Conservation (phyloP, 2,329 filamentous ascomycete genomes). For the Trichoderma oligosporum region DNA sequence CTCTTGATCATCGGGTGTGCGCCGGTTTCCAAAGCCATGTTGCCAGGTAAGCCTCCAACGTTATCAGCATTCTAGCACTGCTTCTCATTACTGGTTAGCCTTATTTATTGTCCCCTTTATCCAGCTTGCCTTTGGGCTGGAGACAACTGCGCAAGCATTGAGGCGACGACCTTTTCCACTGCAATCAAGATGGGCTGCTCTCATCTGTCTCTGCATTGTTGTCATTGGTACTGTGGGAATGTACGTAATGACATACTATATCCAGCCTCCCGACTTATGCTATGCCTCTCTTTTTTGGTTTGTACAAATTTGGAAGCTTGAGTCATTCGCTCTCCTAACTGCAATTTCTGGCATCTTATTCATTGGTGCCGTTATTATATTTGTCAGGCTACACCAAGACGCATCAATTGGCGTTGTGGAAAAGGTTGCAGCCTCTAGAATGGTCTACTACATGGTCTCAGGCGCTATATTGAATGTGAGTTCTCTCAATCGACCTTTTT, state of each 20-base stretch:
- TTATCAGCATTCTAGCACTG: not conserved
- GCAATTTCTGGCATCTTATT: conserved; percentile 49
- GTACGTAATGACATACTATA: conserved; percentile 56
- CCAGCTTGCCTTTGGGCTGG: conserved; percentile 62
- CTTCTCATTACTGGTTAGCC: conserved; percentile 41
- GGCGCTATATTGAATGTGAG: conserved; percentile 56
- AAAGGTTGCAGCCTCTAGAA: conserved; percentile 61
- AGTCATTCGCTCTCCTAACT: conserved; percentile 53
- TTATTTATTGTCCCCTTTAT: conserved; percentile 64
- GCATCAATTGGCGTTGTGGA: conserved; percentile 55
- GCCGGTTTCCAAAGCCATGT: conserved; percentile 53
- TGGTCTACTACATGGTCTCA: conserved; percentile 64
- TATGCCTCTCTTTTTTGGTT: conserved; percentile 68
- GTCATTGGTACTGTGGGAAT: conserved; percentile 50
- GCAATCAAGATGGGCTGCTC: conserved; percentile 57
- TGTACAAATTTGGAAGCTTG: conserved; percentile 56
- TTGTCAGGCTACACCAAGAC: conserved; percentile 53
- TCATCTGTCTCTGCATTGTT: conserved; percentile 21
- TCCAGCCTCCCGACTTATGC: conserved; percentile 56
- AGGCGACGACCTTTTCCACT: conserved; percentile 53
- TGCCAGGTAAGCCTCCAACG: conserved; percentile 48
- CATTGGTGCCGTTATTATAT: conserved; percentile 50
- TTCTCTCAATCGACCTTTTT: conserved; percentile 9
- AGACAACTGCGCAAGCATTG: conserved; percentile 55
- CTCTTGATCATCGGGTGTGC: conserved; percentile 52